phyloP scores from a whole-genome alignment of 169 alveolate species.

The Theileria sp. region DNA sequence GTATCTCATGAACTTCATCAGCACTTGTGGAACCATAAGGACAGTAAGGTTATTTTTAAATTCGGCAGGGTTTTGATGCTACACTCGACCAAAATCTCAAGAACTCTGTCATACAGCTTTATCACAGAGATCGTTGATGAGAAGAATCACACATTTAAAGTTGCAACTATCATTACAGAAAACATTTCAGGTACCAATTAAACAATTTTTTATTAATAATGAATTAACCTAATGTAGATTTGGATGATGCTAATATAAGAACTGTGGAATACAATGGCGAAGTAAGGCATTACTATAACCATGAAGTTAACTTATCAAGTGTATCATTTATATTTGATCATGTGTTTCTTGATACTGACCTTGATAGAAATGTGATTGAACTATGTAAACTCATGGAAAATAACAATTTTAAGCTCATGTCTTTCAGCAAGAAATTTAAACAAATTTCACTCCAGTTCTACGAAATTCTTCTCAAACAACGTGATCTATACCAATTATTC shows the following conservation, averaged over 20 bases:
- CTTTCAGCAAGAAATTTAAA: constrained; percentile 69
- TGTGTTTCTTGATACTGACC: constrained; percentile 15
- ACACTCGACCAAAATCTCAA: constrained; percentile 37
- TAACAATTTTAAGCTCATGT: constrained; percentile 68
- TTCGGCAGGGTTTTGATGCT: constrained; percentile 60
- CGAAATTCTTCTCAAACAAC: constrained; percentile 68
- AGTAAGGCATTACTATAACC: background rate
- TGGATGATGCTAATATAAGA: background rate
- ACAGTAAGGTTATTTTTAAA: constrained; percentile 37
- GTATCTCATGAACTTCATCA: constrained; percentile 41
- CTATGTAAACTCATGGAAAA: constrained; percentile 62
- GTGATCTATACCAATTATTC: constrained; percentile 69
- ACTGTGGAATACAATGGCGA: constrained; percentile 14
- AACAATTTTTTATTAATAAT: background rate
- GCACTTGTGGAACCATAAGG: constrained; percentile 59
- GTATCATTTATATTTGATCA: constrained; percentile 70
- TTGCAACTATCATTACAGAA: constrained; percentile 31
- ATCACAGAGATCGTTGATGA: constrained; percentile 30
- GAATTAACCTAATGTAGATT: background rate
- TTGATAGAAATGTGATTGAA: constrained; percentile 43
- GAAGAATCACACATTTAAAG: constrained; percentile 26
- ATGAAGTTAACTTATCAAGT: constrained; percentile 27
- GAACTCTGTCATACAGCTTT: constrained; percentile 39
- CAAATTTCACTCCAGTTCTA: constrained; percentile 69
- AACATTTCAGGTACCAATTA: constrained; percentile 18